phyloP scores from a whole-genome alignment of 2,329 filamentous ascomycete genomes.

The Epichloe hybrida region DNA sequence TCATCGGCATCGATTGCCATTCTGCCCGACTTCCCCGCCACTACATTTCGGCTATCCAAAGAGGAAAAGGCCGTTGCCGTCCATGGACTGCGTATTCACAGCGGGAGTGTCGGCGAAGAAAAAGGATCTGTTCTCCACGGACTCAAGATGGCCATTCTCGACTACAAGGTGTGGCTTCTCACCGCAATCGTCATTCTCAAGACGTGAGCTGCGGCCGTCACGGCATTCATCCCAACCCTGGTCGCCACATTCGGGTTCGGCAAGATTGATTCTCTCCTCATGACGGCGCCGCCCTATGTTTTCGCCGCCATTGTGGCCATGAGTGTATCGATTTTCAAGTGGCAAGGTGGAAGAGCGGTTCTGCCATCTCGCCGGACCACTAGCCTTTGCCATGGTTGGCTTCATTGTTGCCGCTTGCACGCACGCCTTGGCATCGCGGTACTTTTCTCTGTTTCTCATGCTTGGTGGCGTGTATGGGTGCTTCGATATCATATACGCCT shows the following conservation, averaged over 20 bases:
- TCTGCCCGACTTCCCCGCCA: conserved; percentile 24
- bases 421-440: neutral
- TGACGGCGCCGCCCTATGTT: conserved; percentile 53
- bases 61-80: conserved; percentile 12
- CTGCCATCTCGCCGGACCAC: conserved; percentile 50
- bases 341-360: conserved; percentile 59
- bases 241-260: conserved; percentile 22
- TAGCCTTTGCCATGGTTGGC: conserved; percentile 45
- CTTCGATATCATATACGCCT: conserved; percentile 4
- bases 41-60: conserved; percentile 21
- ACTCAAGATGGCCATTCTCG: conserved; percentile 14
- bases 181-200: conserved; percentile 7
- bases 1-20: conserved; percentile 12
- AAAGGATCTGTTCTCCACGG: conserved; percentile 10
- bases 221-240: conserved; percentile 6
- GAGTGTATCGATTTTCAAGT: conserved; percentile 53
- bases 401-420: conserved; percentile 58
- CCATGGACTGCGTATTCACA: conserved; percentile 4
- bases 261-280: conserved; percentile 33
- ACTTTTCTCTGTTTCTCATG: conserved; percentile 5
- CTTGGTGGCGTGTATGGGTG: conserved; percentile 5
- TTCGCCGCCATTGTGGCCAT: conserved; percentile 48
- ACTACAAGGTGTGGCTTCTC: conserved; percentile 12
- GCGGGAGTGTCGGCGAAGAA: conserved; percentile 8
- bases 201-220: conserved; percentile 7